These are phyloP conservation scores for Crithidia expoeki DNA, from an alignment of 208 protist genomes.

Conservation along the genomic window DNA sequence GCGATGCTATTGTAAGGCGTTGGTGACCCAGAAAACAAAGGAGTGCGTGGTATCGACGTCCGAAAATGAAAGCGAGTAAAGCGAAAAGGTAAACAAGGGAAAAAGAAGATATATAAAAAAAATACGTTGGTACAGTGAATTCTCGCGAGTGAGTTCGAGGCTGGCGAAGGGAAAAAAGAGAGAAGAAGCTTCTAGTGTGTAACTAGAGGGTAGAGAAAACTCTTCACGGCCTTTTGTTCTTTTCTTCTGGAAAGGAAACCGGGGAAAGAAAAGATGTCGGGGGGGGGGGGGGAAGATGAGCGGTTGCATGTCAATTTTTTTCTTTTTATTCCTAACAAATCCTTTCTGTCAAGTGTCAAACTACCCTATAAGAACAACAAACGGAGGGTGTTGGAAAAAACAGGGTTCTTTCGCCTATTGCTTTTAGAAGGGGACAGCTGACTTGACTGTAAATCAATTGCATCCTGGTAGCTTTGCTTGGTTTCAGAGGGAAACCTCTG, in stretches of 20 bases:
- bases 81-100: background rate
- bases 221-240: background rate
- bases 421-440: too few relatives aligned
- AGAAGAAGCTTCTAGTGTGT: conserved; percentile 5
- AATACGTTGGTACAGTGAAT: background rate
- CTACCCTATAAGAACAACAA: too few relatives aligned
- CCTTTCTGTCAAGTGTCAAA: too few relatives aligned
- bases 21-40: background rate
- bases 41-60: background rate
- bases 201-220: background rate
- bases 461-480: too few relatives aligned
- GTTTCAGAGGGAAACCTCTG: too few relatives aligned
- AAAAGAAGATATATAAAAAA: background rate
- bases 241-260: background rate
- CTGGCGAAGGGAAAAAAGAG: conserved; percentile 1
- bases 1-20: background rate
- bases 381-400: too few relatives aligned
- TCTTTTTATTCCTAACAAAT: too few relatives aligned
- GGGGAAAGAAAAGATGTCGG: background rate
- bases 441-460: too few relatives aligned
- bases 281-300: too few relatives aligned
- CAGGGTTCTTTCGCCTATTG: too few relatives aligned
- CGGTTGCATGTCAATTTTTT: too few relatives aligned
- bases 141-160: background rate
- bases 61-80: background rate